Evolutionary conservation across 345 rosid genomes (phyloP).

Genomic region (Cochlearia excelsa): DNA sequence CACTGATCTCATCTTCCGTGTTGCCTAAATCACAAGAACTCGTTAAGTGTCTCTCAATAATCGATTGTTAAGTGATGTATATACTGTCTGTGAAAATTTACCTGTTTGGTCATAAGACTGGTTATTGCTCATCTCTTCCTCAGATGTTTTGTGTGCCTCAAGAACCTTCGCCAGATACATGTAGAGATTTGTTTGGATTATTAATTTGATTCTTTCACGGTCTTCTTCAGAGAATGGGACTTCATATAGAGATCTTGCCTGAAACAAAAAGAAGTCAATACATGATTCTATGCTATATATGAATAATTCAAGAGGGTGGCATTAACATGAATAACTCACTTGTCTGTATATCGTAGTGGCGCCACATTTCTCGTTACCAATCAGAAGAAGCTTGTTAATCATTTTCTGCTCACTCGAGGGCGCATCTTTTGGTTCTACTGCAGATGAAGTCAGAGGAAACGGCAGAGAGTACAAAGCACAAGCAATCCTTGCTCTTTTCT

Average conservation of each 20-base stretch:
- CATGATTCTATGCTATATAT: constrained; percentile 6
- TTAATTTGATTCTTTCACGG: constrained; percentile 56
- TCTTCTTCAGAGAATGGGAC: constrained; percentile 83
- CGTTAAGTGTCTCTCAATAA: constrained; percentile 8
- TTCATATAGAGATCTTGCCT: constrained; percentile 68
- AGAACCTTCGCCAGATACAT: constrained; percentile 68
- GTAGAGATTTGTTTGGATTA: constrained; percentile 77
- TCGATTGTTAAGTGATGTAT: constrained; percentile 11
- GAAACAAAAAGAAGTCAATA: constrained; percentile 37
- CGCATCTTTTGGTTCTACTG: constrained; percentile 37
- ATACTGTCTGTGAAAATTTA: constrained; percentile 33
- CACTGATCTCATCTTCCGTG: constrained; percentile 38
- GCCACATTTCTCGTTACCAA: constrained; percentile 74
- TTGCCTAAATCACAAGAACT: constrained; percentile 32
- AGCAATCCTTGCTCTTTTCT: constrained; percentile 49
- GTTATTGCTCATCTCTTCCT: constrained; percentile 45
- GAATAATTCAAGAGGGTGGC: constrained; percentile 7
- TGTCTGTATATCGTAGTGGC: constrained; percentile 83
- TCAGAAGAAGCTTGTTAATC: constrained; percentile 59
- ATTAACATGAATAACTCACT: constrained; percentile 40
- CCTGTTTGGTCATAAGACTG: constrained; percentile 38
- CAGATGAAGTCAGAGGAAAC: constrained; percentile 42
- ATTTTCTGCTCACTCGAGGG: constrained; percentile 32
- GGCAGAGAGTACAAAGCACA: constrained; percentile 60
- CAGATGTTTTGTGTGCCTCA: constrained; percentile 64